These are phyloP conservation scores for Aspergillus neoniger DNA, from an alignment of 2,329 filamentous ascomycete species.

Conservation along the genomic window DNA sequence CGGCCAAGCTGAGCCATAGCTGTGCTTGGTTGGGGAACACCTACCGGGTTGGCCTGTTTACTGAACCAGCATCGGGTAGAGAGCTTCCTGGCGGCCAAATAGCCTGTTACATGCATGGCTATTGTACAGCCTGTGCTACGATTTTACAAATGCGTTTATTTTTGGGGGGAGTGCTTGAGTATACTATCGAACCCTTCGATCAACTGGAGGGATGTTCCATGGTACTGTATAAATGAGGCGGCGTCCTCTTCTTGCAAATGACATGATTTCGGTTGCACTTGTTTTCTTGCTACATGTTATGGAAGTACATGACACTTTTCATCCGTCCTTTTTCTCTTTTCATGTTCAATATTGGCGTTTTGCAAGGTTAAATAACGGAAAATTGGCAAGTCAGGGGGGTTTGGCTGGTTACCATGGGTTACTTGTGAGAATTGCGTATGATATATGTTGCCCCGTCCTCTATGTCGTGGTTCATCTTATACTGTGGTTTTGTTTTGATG, in stretches of 20 bases:
- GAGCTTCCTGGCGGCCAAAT: slow-evolving; percentile 2
- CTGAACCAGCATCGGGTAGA: not conserved
- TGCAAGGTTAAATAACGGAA: slow-evolving; percentile 22
- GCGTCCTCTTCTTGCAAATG: slow-evolving; percentile 19
- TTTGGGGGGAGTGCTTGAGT: slow-evolving; percentile 4
- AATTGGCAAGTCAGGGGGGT: slow-evolving; percentile 21
- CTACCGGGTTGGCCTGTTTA: not conserved
- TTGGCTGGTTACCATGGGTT: slow-evolving; percentile 21
- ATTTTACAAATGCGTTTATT: slow-evolving; percentile 6
- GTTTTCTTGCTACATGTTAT: slow-evolving; percentile 14
- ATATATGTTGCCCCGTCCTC: slow-evolving; percentile 15
- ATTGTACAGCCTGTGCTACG: slow-evolving; percentile 18
- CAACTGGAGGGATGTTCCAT: slow-evolving; percentile 3
- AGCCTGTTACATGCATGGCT: slow-evolving; percentile 8
- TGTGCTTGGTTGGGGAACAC: not conserved
- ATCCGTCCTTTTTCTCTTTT: slow-evolving; percentile 13
- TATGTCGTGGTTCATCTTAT: slow-evolving; percentile 14
- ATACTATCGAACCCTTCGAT: slow-evolving; percentile 8
- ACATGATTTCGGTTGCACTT: slow-evolving; percentile 19
- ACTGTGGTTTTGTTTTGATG: not conserved
- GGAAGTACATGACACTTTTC: slow-evolving; percentile 23
- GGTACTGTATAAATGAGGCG: slow-evolving; percentile 25
- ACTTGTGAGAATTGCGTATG: slow-evolving; percentile 25
- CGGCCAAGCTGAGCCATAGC: not conserved
- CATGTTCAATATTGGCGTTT: slow-evolving; percentile 29